These are phyloP conservation scores for Cochlearia excelsa DNA, from an alignment of 345 rosid species.

Conservation along the genomic window DNA sequence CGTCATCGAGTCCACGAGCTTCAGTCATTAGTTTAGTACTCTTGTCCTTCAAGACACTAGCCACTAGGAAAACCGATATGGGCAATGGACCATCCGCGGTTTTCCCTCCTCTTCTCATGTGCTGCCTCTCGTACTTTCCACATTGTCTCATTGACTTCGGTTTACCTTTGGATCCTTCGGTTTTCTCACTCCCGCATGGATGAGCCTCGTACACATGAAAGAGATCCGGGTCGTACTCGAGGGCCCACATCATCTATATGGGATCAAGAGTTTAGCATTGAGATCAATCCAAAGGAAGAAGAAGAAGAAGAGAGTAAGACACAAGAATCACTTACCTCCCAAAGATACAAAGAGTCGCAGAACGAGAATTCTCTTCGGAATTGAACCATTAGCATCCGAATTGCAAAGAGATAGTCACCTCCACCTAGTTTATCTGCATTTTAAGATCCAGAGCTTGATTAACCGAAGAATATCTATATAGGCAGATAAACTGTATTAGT, in stretches of 20 bases:
- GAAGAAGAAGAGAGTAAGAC: neutral
- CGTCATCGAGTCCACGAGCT: slow-evolving; percentile 95
- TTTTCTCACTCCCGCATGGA: slow-evolving; percentile 42
- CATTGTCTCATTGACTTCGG: slow-evolving; percentile 60
- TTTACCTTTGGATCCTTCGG: slow-evolving; percentile 55
- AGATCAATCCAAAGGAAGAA: slow-evolving; percentile 21
- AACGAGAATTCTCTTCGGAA: slow-evolving; percentile 97
- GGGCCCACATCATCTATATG: slow-evolving; percentile 99
- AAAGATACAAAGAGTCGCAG: slow-evolving; percentile 87
- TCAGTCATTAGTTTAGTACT: slow-evolving; percentile 70
- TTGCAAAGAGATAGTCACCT: slow-evolving; percentile 95
- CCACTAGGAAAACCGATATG: slow-evolving; percentile 91
- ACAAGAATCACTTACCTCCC: slow-evolving; percentile 69
- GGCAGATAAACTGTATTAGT: neutral
- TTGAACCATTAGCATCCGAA: slow-evolving; percentile 96
- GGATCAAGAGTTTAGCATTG: neutral
- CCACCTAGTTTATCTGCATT: slow-evolving; percentile 83
- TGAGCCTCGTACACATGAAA: slow-evolving; percentile 61
- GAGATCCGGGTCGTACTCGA: slow-evolving; percentile 85
- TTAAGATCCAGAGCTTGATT: neutral
- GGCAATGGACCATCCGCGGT: slow-evolving; percentile 67
- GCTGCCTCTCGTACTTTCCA: slow-evolving; percentile 90
- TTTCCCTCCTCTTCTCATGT: slow-evolving; percentile 57
- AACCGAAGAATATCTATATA: neutral
- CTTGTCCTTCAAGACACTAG: slow-evolving; percentile 93